Conservation (phyloP, 768 basidiomycete species). For the Hortiboletus campestris region DNA sequence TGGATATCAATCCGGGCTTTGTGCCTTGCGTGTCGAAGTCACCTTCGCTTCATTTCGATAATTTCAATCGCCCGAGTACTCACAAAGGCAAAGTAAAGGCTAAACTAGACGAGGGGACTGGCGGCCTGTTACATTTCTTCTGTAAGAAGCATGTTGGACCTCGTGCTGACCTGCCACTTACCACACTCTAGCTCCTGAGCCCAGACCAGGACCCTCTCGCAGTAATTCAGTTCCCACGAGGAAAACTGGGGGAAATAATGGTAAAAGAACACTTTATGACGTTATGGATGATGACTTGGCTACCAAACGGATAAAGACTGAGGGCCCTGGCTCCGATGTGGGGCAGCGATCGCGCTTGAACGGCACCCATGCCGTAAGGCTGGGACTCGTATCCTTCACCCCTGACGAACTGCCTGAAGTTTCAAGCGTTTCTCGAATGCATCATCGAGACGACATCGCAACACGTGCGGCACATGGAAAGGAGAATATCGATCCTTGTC, state of each 20-base stretch:
- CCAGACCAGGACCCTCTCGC: constrained; percentile 24
- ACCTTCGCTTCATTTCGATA: constrained; percentile 32
- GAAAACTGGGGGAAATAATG: constrained; percentile 58
- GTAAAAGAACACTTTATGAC: constrained; percentile 71
- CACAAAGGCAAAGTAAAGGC: constrained; percentile 51
- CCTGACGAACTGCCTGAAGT: constrained; percentile 23
- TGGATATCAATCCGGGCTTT: constrained; percentile 74
- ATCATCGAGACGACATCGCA: constrained; percentile 46
- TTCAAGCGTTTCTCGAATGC: constrained; percentile 28
- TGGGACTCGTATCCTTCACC: constrained; percentile 1
- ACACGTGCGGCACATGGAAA: constrained; percentile 35
- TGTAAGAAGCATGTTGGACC: constrained; percentile 41
- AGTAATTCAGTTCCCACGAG: constrained; percentile 30
- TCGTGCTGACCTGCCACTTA: constrained; percentile 39
- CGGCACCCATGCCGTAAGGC: constrained; percentile 15
- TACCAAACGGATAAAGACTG: constrained; percentile 46
- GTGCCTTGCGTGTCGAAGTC: constrained; percentile 52
- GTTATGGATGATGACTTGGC: constrained; percentile 65
- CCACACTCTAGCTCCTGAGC: constrained; percentile 29
- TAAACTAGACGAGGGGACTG: constrained; percentile 20
- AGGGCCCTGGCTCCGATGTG: constrained; percentile 16
- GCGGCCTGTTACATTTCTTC: constrained; percentile 61
- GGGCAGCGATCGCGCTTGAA: constrained; percentile 29
- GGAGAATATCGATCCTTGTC: constrained; percentile 39
- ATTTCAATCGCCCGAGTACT: constrained; percentile 25